Evolutionary conservation across 2,329 filamentous ascomycete genomes (phyloP).

Genomic region (Paracamarosporium sp.): DNA sequence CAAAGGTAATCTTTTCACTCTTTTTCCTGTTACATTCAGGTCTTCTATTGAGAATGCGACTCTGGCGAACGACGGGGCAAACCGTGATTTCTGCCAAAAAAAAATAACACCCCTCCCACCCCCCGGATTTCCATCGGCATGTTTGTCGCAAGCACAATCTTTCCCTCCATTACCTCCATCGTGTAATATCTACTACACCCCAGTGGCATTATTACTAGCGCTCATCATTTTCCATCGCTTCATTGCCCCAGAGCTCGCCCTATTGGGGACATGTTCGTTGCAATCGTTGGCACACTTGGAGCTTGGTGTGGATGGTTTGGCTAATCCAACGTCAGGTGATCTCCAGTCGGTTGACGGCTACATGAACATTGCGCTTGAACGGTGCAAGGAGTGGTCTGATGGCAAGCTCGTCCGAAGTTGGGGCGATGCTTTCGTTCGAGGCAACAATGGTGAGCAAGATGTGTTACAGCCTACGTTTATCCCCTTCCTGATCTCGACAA

Average conservation of each 20-base stretch:
- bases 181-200: too few species aligned
- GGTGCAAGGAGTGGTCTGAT: conserved; percentile 90
- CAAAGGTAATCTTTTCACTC: conserved; percentile 69
- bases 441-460: conserved; percentile 80
- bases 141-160: too few species aligned
- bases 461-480: neutral
- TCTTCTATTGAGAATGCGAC: neutral
- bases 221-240: too few species aligned
- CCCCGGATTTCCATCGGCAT: too few species aligned
- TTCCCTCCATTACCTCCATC: too few species aligned
- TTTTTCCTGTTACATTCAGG: neutral
- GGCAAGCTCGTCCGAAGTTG: conserved; percentile 83
- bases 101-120: too few species aligned
- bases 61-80: too few species aligned
- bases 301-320: neutral
- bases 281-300: neutral
- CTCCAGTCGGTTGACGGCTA: conserved; percentile 97
- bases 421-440: conserved; percentile 93
- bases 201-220: too few species aligned
- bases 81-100: too few species aligned
- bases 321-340: conserved; percentile 68
- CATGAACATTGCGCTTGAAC: conserved; percentile 99
- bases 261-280: neutral
- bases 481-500: neutral
- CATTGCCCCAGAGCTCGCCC: too few species aligned